These are phyloP conservation scores for Sparassis latifolia DNA, from an alignment of 1,284 basidiomycete genomes.

Conservation along the genomic window DNA sequence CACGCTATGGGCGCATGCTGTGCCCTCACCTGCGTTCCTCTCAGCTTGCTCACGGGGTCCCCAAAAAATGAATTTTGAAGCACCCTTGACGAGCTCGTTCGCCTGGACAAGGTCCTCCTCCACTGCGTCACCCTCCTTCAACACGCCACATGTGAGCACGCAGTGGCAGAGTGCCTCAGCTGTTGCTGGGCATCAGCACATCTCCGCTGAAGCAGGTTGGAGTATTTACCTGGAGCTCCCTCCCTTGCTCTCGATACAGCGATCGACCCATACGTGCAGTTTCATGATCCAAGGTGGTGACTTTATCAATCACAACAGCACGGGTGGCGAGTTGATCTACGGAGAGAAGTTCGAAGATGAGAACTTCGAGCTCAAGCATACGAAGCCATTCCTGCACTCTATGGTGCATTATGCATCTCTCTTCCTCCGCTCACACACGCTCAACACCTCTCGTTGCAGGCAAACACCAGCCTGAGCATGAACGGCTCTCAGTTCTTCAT, in stretches of 20 bases:
- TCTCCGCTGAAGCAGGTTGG: too few relatives aligned
- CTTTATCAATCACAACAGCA: constrained; percentile 52
- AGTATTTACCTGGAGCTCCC: too few relatives aligned
- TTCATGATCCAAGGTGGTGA: constrained; percentile 46
- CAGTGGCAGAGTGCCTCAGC: constrained; percentile 88
- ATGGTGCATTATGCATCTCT: constrained; percentile 56
- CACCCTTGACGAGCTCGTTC: constrained; percentile 58
- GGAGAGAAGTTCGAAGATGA: constrained; percentile 94
- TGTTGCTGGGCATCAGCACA: too few relatives aligned
- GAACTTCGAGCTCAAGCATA: constrained; percentile 79
- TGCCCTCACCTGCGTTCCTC: too few relatives aligned
- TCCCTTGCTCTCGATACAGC: too few relatives aligned
- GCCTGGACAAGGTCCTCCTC: constrained; percentile 74
- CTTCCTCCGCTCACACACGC: not conserved
- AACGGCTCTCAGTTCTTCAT: constrained; percentile 95
- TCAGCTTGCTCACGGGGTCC: too few relatives aligned
- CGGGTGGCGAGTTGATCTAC: constrained; percentile 91
- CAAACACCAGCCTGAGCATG: constrained; percentile 85
- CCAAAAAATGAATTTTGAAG: too few relatives aligned
- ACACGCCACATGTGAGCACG: constrained; percentile 57
- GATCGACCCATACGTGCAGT: too few relatives aligned
- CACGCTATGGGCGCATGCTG: too few relatives aligned
- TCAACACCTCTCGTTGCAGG: constrained; percentile 36
- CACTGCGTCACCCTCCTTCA: constrained; percentile 72
- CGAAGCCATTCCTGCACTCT: constrained; percentile 82